A percentile compares a stretch with the other conserved stretches of the same genome.
These are phyloP conservation scores for Delitschia confertaspora DNA, from an alignment of 495 filamentous ascomycete species.

Conservation along the genomic window DNA sequence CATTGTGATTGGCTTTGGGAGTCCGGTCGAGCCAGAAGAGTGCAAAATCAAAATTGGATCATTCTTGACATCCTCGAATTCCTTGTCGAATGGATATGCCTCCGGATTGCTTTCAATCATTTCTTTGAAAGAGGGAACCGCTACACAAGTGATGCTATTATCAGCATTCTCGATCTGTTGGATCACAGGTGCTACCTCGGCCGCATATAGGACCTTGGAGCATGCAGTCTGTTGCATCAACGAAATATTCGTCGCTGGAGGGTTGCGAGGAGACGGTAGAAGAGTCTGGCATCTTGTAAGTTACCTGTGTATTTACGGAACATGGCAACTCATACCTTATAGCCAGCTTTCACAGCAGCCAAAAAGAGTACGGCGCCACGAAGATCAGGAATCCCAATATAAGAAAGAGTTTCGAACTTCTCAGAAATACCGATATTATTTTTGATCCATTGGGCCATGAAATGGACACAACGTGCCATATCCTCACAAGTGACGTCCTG, in stretches of 20 bases:
- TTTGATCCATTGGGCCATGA: constrained; percentile 10
- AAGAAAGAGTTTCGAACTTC: constrained; percentile 11
- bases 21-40: constrained; percentile 18
- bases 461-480: constrained; percentile 11
- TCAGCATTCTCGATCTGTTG: not conserved
- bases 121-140: constrained; percentile 5
- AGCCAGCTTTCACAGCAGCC: constrained; percentile 16
- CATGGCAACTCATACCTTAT: constrained; percentile 11
- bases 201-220: constrained; percentile 9
- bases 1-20: constrained; percentile 19
- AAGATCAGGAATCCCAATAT: constrained; percentile 16
- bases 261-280: constrained; percentile 17
- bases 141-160: not conserved
- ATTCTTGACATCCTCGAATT: constrained; percentile 6
- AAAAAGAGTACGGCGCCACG: constrained; percentile 12
- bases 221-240: constrained; percentile 16
- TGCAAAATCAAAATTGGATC: constrained; percentile 15
- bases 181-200: constrained; percentile 5
- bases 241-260: constrained; percentile 9
- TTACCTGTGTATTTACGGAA: not conserved
- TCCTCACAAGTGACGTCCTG: constrained; percentile 10
- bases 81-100: constrained; percentile 1
- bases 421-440: not conserved
- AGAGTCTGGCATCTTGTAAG: constrained; percentile 4
- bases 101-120: constrained; percentile 5